A percentile compares a stretch with the other conserved stretches of the same genome.
These are phyloP conservation scores for Candida sithepensis DNA, from an alignment of 805 yeast genomes.

Conservation along the genomic window DNA sequence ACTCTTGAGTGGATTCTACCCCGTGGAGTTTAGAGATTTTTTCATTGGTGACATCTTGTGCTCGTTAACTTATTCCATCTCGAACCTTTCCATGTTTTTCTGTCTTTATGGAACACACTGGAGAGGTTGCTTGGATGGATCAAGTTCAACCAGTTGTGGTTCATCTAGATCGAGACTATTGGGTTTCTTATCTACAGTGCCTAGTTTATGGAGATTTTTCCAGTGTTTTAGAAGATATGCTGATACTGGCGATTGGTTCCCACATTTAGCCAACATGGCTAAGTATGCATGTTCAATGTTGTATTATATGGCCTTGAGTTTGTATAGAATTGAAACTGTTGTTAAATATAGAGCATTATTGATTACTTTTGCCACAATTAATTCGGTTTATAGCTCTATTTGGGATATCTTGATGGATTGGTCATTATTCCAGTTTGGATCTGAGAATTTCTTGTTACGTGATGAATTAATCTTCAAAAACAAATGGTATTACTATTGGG, in stretches of 20 bases:
- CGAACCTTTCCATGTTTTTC: slow-evolving; percentile 80
- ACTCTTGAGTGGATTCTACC: slow-evolving; percentile 78
- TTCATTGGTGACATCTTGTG: slow-evolving; percentile 89
- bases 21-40: slow-evolving; percentile 94
- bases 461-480: slow-evolving; percentile 63
- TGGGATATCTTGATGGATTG: slow-evolving; percentile 98
- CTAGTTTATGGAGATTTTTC: slow-evolving; percentile 84
- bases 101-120: slow-evolving; percentile 77
- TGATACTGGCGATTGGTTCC: slow-evolving; percentile 95
- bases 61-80: slow-evolving; percentile 82
- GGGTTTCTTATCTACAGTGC: slow-evolving; percentile 83
- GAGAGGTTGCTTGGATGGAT: slow-evolving; percentile 46
- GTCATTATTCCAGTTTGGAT: slow-evolving; percentile 73
- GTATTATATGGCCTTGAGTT: slow-evolving; percentile 70
- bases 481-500: slow-evolving; percentile 64
- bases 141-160: slow-evolving; percentile 54
- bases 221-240: slow-evolving; percentile 90
- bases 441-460: slow-evolving; percentile 57
- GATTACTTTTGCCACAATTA: slow-evolving; percentile 69
- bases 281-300: slow-evolving; percentile 68
- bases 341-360: slow-evolving; percentile 49
- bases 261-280: slow-evolving; percentile 84
- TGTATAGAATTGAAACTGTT: slow-evolving; percentile 63
- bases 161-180: slow-evolving; percentile 68
- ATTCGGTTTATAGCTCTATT: slow-evolving; percentile 61